Base-by-base conservation (phyloP, 2,329 filamentous ascomycete genomes). In the Claviceps citrina region DNA sequence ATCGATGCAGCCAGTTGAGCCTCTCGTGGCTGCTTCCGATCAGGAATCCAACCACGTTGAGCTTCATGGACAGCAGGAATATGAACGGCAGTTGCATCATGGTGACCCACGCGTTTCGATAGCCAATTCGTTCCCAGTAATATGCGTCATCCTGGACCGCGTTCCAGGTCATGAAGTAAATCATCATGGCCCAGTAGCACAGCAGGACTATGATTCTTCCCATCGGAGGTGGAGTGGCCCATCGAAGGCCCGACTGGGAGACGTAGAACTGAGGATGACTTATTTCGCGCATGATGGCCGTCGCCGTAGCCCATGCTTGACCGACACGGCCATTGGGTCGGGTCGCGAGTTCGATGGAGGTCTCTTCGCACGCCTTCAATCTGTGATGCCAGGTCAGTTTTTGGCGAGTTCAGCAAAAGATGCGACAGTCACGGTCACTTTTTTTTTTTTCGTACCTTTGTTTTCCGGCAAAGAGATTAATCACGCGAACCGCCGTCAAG, bases 1-100 rank as follows among this genome's bases (percentile, higher is more conserved):
- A 84, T 44, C 80, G 70, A 50, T 84, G 80, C 39, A 83, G 58
- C 79, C 79, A 84, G 54, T 81, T 83, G 43, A 84, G 61, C 7
- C 76, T 68, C 57, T 84, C 79, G 50, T 83, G 75, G 44, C 76
- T 76, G 8, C 70, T 67, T 9, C 78, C 79, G 4, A 70, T 66
- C 19, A 84, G 57, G 39, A 67, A 62, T 1, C 73, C 76, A n/a
- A 83, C 59, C 16, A 74, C 50, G 46, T 65, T 76, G 44, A 68
- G 65, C 51, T 78, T 77, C 46, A 70, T 70, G 20, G 73, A 67
- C 12, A 81, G 64, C 2, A 81, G 62, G 49, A 75, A 79, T 8
- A 81, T 61, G 16, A 81, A 61, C 0, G 77, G 77, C 31, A 81
- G 66, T 54, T 81, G 78, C 2, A 68, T 73, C 34, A 78, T 60